These are phyloP conservation scores for Pyrenochaeta sp. DNA, from an alignment of 2,329 filamentous ascomycete genomes.

Conservation along the genomic window DNA sequence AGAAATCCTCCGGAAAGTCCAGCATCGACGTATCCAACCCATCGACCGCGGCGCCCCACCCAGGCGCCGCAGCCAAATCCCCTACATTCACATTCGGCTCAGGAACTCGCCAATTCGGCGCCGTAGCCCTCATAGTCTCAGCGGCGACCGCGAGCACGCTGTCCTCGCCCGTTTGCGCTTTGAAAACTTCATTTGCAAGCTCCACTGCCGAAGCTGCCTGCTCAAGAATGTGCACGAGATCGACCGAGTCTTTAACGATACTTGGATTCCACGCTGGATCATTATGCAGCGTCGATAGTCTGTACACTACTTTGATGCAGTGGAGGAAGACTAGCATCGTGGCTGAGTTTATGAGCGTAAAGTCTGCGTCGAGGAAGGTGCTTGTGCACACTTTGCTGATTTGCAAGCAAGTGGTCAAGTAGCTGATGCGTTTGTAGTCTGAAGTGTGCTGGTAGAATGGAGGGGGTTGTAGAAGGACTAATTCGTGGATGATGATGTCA, in stretches of 20 bases:
- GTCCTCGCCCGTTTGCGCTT: constrained; percentile 21
- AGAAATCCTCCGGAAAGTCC: constrained; percentile 28
- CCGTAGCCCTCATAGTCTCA: constrained; percentile 15
- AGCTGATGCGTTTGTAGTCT: constrained; percentile 18
- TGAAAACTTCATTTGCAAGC: constrained; percentile 9
- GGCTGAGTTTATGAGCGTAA: constrained; percentile 11
- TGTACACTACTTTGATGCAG: constrained; percentile 18
- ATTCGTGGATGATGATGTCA: constrained; percentile 22
- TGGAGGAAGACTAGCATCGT: constrained; percentile 21
- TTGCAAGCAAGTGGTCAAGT: constrained; percentile 18
- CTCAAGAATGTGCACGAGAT: constrained; percentile 16
- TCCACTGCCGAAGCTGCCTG: constrained; percentile 15
- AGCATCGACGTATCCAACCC: constrained; percentile 11
- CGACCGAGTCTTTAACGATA: constrained; percentile 12
- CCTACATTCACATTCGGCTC: neutral
- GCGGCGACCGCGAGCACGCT: constrained; percentile 21
- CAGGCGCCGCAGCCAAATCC: neutral
- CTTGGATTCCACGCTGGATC: constrained; percentile 21
- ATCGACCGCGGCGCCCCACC: constrained; percentile 3
- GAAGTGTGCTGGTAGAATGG: constrained; percentile 2
- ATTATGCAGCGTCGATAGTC: constrained; percentile 16
- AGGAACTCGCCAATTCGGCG: constrained; percentile 16
- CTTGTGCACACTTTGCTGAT: constrained; percentile 20
- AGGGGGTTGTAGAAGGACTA: constrained; percentile 11
- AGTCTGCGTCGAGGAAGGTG: constrained; percentile 10